These are phyloP conservation scores for Leccinum broughii DNA, from an alignment of 768 basidiomycete species.

Conservation along the genomic window DNA sequence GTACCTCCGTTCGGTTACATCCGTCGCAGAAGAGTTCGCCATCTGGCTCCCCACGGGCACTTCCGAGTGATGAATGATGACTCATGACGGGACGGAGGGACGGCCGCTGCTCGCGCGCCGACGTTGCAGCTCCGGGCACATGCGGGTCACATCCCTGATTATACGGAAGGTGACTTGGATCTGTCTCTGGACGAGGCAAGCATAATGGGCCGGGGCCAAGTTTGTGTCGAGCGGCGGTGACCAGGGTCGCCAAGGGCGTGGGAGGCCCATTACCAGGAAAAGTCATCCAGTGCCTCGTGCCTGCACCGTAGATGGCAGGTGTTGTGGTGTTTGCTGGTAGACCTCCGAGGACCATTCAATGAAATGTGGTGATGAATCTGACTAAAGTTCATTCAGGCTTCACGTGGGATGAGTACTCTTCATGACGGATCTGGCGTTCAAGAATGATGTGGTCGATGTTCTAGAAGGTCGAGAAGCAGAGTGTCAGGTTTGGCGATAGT, in stretches of 20 bases:
- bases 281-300: constrained; percentile 31
- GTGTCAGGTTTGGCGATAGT: neutral
- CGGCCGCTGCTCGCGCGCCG: constrained; percentile 1
- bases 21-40: constrained; percentile 20
- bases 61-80: constrained; percentile 20
- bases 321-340: constrained; percentile 3
- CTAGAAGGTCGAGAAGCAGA: constrained; percentile 17
- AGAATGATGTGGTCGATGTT: constrained; percentile 7
- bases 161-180: constrained; percentile 2
- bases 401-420: constrained; percentile 12
- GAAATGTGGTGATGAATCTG: constrained; percentile 11
- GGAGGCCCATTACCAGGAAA: constrained; percentile 21
- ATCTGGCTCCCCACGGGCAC: constrained; percentile 22
- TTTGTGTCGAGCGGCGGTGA: neutral
- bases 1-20: constrained; percentile 28
- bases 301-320: constrained; percentile 20
- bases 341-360: constrained; percentile 34
- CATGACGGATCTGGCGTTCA: neutral
- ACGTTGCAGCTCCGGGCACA: constrained; percentile 1
- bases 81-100: constrained; percentile 6
- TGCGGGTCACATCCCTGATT: neutral
- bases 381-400: constrained; percentile 1
- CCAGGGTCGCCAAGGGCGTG: constrained; percentile 32
- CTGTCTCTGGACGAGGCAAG: constrained; percentile 6
- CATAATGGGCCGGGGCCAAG: neutral